Conservation (phyloP, 1,284 basidiomycete genomes). For the Cryptococcus sp. region DNA sequence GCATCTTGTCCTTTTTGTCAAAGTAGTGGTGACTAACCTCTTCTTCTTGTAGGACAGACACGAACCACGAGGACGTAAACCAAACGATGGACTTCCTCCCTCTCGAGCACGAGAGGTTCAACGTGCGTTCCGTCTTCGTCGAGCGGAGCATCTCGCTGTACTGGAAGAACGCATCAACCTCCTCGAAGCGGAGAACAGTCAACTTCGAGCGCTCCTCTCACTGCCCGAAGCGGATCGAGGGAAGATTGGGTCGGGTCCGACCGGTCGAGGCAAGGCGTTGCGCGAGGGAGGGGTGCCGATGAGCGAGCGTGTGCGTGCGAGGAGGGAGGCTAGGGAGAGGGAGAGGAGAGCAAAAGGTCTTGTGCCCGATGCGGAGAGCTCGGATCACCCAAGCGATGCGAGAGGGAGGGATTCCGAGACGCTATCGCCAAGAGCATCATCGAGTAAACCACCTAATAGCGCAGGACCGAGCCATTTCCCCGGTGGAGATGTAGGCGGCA, state of each 20-base stretch:
- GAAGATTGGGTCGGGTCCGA: conserved; percentile 46
- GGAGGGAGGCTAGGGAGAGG: conserved; percentile 42
- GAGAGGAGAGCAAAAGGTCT: conserved; percentile 32
- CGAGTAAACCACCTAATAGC: background rate
- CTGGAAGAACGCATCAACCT: conserved; percentile 74
- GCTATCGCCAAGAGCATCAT: conserved; percentile 22
- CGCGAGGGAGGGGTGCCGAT: conserved; percentile 48
- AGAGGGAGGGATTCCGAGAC: conserved; percentile 15
- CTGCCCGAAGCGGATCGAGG: conserved; percentile 56
- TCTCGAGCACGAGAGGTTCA: conserved; percentile 89
- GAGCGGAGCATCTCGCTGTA: conserved; percentile 79
- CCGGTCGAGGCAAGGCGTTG: conserved; percentile 45
- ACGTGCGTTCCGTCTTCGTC: conserved; percentile 80
- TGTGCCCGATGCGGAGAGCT: conserved; percentile 18
- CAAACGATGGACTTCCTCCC: conserved; percentile 85
- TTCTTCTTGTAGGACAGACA: conserved; percentile 33
- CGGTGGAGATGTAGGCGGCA: too few relatives aligned
- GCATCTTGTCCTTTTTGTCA: background rate
- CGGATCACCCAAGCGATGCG: conserved; percentile 7
- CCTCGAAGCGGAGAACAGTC: conserved; percentile 77
- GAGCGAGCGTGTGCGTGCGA: conserved; percentile 44
- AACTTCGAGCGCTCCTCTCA: conserved; percentile 66
- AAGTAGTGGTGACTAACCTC: background rate
- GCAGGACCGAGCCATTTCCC: too few relatives aligned
- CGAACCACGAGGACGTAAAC: conserved; percentile 68